Conservation (phyloP, 345 rosid genomes). For the Melaleuca quinquenervia region DNA sequence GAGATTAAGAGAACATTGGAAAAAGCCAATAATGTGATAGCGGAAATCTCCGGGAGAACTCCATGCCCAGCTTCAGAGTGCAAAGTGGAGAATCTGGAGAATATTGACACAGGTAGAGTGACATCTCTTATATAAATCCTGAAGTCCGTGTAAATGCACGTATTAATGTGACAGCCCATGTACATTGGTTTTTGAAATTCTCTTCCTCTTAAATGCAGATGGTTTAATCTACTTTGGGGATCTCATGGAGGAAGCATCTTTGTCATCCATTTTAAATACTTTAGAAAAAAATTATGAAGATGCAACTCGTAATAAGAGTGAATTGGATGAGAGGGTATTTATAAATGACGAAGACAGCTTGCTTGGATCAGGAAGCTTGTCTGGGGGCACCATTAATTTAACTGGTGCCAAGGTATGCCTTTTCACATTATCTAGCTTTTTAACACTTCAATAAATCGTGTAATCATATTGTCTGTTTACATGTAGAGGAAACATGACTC, state of each 20-base stretch:
- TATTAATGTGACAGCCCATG: neutral
- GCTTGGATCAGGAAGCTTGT: slow-evolving; percentile 59
- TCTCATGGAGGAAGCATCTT: slow-evolving; percentile 72
- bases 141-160: neutral
- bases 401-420: slow-evolving; percentile 50
- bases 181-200: neutral
- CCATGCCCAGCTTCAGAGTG: slow-evolving; percentile 52
- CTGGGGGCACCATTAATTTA: slow-evolving; percentile 49
- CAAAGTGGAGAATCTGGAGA: slow-evolving; percentile 51
- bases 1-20: slow-evolving; percentile 63
- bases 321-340: slow-evolving; percentile 79
- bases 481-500: slow-evolving; percentile 62
- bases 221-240: slow-evolving; percentile 78
- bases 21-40: slow-evolving; percentile 54
- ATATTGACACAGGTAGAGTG: slow-evolving; percentile 47
- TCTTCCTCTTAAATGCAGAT: slow-evolving; percentile 30
- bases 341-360: slow-evolving; percentile 81
- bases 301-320: slow-evolving; percentile 51
- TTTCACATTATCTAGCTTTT: neutral
- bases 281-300: slow-evolving; percentile 73
- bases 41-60: slow-evolving; percentile 49
- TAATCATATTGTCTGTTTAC: neutral
- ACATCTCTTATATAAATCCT: neutral
- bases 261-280: slow-evolving; percentile 41
- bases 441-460: neutral